phyloP scores from a whole-genome alignment of 805 yeast genomes.

The Saccharomycopsis fodiens region DNA sequence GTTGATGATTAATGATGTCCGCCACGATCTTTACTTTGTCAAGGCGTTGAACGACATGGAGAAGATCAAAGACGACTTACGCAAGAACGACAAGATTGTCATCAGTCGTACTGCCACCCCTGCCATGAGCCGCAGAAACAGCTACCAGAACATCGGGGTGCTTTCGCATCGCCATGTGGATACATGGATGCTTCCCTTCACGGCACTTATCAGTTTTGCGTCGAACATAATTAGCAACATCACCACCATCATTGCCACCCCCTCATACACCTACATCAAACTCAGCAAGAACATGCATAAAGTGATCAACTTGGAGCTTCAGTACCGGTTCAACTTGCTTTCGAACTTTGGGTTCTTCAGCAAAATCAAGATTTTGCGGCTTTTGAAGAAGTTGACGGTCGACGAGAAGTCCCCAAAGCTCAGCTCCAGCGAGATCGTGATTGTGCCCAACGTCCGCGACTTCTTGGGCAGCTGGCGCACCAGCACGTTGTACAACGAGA shows the following conservation, averaged over 20 bases:
- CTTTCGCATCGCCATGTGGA: slow-evolving; percentile 4
- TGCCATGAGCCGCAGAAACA: slow-evolving; percentile 14
- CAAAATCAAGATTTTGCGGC: slow-evolving; percentile 25
- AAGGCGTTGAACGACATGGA: slow-evolving; percentile 33
- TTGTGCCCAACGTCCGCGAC: slow-evolving; percentile 79
- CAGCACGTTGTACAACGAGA: slow-evolving; percentile 29
- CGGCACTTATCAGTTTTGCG: slow-evolving; percentile 8
- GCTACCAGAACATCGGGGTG: not conserved
- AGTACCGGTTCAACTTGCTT: slow-evolving; percentile 74
- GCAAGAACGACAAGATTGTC: slow-evolving; percentile 20
- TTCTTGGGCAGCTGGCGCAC: slow-evolving; percentile 26
- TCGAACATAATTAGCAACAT: slow-evolving; percentile 7
- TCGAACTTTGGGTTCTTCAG: slow-evolving; percentile 73
- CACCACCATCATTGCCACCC: slow-evolving; percentile 24
- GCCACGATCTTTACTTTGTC: slow-evolving; percentile 47
- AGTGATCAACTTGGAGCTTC: slow-evolving; percentile 66
- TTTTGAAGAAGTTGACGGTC: slow-evolving; percentile 68
- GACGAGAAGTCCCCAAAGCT: slow-evolving; percentile 83
- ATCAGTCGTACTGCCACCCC: not conserved
- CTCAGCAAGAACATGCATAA: slow-evolving; percentile 39
- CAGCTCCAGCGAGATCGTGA: slow-evolving; percentile 71
- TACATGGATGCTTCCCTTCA: slow-evolving; percentile 10
- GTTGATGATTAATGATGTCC: slow-evolving; percentile 71
- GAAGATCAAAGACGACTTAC: slow-evolving; percentile 22
- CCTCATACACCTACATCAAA: slow-evolving; percentile 28